A percentile compares a stretch with the other conserved stretches of the same genome.
These are phyloP conservation scores for Hippophae tibetana DNA, from an alignment of 306 rosid species.

Conservation along the genomic window DNA sequence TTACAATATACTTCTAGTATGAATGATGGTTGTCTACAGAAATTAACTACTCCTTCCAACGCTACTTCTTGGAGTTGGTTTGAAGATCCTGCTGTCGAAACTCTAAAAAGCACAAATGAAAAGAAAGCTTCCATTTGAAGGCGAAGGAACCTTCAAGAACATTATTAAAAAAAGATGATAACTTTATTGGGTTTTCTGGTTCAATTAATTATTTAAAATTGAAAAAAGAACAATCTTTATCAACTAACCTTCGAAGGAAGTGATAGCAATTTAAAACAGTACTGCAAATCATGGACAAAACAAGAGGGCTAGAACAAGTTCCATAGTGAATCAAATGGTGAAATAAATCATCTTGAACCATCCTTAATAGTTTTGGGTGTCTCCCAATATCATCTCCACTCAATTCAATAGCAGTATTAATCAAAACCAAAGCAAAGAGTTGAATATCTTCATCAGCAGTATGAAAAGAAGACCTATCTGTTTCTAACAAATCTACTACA, in stretches of 20 bases:
- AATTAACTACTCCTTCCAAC: constrained; percentile 70
- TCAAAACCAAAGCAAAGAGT: constrained; percentile 62
- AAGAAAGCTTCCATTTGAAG: constrained; percentile 82
- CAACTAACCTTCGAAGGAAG: constrained; percentile 64
- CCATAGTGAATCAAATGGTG: constrained; percentile 90
- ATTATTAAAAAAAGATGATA: neutral
- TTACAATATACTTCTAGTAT: constrained; percentile 50
- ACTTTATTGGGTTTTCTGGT: neutral
- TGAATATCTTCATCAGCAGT: constrained; percentile 76
- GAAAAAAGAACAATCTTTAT: constrained; percentile 1
- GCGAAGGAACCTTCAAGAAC: constrained; percentile 44
- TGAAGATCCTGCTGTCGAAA: constrained; percentile 41
- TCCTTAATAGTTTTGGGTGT: constrained; percentile 72
- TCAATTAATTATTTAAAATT: neutral
- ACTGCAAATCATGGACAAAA: constrained; percentile 89
- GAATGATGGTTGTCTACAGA: constrained; percentile 75
- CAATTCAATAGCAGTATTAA: constrained; percentile 65
- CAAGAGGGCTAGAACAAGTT: constrained; percentile 56
- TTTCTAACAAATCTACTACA: constrained; percentile 48
- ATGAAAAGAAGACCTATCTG: constrained; percentile 41
- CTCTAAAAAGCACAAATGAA: constrained; percentile 43
- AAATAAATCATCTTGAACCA: constrained; percentile 81
- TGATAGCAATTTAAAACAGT: constrained; percentile 71
- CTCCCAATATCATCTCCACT: constrained; percentile 68
- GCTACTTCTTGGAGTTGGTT: constrained; percentile 80